Percentiles rank a stretch among this genome's conserved stretches.
phyloP scores from a whole-genome alignment of 2,329 filamentous ascomycete genomes.

The Alternaria arbusti region DNA sequence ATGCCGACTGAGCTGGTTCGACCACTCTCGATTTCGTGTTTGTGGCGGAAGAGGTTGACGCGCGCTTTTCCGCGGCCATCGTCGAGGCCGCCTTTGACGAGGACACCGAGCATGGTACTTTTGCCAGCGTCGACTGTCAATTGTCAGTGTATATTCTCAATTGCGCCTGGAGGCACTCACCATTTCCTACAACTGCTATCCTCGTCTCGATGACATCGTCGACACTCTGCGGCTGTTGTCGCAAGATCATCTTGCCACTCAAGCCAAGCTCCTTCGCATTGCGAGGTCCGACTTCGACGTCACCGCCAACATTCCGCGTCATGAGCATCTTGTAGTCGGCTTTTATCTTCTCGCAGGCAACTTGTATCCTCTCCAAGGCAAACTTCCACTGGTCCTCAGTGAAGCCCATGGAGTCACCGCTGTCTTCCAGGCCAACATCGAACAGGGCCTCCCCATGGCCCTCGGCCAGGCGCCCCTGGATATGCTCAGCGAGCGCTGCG shows the following conservation, averaged over 20 bases:
- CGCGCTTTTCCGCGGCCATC: conserved; percentile 93
- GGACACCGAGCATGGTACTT: conserved; percentile 91
- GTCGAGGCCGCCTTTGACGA: conserved; percentile 94
- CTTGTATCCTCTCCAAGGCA: conserved; percentile 70
- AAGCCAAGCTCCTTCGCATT: conserved; percentile 73
- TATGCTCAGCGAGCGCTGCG: conserved; percentile 67
- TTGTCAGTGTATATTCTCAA: conserved; percentile 10
- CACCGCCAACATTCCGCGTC: conserved; percentile 86
- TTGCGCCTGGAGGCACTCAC: conserved; percentile 50
- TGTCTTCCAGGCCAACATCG: conserved; percentile 90
- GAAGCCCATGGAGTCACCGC: conserved; percentile 82
- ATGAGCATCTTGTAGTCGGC: conserved; percentile 83
- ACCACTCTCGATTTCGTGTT: conserved; percentile 96
- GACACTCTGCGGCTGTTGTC: conserved; percentile 73
- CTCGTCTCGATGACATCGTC: conserved; percentile 94
- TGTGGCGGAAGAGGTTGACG: conserved; percentile 95
- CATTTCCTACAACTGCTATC: conserved; percentile 96
- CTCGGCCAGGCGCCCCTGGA: conserved; percentile 72
- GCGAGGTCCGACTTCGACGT: conserved; percentile 70
- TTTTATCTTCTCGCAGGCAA: conserved; percentile 67
- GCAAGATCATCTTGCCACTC: conserved; percentile 85
- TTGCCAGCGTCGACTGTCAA: conserved; percentile 86
- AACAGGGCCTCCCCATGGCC: conserved; percentile 90
- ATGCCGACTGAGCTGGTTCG: conserved; percentile 96
- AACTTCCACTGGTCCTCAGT: conserved; percentile 75